phyloP scores from a whole-genome alignment of 1,284 basidiomycete genomes.

The Ganoderma meredithae region DNA sequence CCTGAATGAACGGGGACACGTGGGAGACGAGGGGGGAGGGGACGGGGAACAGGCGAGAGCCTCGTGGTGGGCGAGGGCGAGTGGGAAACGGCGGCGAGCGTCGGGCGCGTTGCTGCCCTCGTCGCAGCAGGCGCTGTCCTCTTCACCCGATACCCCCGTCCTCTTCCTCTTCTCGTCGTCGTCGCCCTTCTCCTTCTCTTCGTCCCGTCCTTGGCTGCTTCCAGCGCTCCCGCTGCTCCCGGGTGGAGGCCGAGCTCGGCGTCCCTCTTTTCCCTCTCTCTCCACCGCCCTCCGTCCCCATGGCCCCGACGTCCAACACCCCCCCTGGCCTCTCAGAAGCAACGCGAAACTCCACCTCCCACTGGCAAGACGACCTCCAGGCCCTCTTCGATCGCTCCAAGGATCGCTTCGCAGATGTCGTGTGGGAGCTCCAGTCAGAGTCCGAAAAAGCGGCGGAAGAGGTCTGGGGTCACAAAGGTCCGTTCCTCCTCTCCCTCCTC shows the following conservation, averaged over 20 bases:
- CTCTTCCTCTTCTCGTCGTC: background rate
- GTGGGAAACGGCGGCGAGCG: background rate
- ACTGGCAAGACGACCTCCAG: constrained; percentile 83
- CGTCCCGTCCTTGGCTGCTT: constrained; percentile 7
- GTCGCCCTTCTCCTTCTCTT: constrained; percentile 10
- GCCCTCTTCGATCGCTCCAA: constrained; percentile 80
- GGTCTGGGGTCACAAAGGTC: constrained; percentile 93
- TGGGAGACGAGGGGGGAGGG: background rate
- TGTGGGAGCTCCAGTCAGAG: constrained; percentile 78
- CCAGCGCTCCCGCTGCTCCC: constrained; percentile 14
- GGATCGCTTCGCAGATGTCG: constrained; percentile 91
- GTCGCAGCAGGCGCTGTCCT: background rate
- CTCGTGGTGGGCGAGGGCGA: constrained; percentile 13
- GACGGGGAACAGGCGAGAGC: constrained; percentile 11
- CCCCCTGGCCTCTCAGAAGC: constrained; percentile 71
- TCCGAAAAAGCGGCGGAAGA: constrained; percentile 58
- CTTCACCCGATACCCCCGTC: constrained; percentile 29
- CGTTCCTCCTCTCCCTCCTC: background rate
- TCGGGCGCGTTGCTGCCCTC: constrained; percentile 6
- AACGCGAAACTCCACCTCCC: constrained; percentile 63
- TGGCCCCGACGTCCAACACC: constrained; percentile 37
- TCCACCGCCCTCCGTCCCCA: constrained; percentile 21
- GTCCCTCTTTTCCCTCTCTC: constrained; percentile 19
- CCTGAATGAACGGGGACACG: too few relatives aligned
- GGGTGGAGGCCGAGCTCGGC: constrained; percentile 19